These are phyloP conservation scores for Exserohilum rostratum DNA, from an alignment of 2,329 filamentous ascomycete species.

Conservation along the genomic window DNA sequence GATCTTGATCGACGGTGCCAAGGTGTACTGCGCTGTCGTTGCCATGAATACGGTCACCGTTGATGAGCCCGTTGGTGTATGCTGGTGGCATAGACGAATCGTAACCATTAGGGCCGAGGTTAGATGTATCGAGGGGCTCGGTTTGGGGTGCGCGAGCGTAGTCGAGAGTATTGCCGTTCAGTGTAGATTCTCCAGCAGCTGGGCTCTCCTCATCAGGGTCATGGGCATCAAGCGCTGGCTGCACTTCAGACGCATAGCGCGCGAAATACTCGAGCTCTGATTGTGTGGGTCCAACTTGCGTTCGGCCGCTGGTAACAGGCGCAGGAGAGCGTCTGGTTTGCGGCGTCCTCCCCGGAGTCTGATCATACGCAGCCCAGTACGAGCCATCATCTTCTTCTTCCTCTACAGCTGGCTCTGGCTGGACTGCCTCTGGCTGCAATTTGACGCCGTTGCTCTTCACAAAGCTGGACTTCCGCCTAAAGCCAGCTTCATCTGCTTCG, in stretches of 20 bases:
- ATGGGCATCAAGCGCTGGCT: conserved; percentile 80
- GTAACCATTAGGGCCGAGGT: conserved; percentile 38
- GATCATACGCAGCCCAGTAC: conserved; percentile 82
- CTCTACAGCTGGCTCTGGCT: conserved; percentile 23
- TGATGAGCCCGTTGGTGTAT: conserved; percentile 16
- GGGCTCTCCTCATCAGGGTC: conserved; percentile 73
- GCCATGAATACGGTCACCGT: conserved; percentile 1
- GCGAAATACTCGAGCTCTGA: conserved; percentile 76
- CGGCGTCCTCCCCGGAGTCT: conserved; percentile 59
- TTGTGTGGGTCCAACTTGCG: conserved; percentile 43
- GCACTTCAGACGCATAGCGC: conserved; percentile 74
- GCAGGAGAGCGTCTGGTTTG: conserved; percentile 65
- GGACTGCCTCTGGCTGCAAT: conserved; percentile 13
- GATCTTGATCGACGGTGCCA: conserved; percentile 30
- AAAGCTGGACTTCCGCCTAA: conserved; percentile 33
- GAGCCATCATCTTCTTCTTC: conserved; percentile 71
- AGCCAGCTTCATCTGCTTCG: conserved; percentile 64
- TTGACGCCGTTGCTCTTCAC: conserved; percentile 25
- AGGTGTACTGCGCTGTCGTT: conserved; percentile 30
- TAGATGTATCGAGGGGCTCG: conserved; percentile 51
- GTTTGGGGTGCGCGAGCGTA: conserved; percentile 51
- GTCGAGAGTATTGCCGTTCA: conserved; percentile 59
- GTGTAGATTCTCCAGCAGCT: conserved; percentile 56
- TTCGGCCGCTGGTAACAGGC: conserved; percentile 53
- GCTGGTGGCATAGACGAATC: conserved; percentile 41